Evolutionary conservation across 2,329 filamentous ascomycete genomes (phyloP), one percentile per base, ranked within the genome.

Genomic region (Sclerotinia spermophila): DNA sequence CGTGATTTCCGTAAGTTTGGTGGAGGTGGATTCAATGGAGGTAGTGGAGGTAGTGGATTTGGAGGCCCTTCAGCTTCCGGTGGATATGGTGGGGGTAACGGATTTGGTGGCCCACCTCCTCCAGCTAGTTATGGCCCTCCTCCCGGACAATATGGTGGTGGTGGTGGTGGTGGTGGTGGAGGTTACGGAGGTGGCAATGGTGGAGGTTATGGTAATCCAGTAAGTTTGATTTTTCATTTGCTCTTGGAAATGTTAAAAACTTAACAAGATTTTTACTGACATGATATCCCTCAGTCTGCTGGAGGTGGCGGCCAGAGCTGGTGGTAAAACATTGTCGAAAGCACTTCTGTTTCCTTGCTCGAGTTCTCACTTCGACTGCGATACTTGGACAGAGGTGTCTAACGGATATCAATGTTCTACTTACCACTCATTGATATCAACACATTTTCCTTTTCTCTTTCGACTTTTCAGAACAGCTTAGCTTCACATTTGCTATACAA

Each of bases 1-100:
- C 94, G 94, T 80, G 96, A 98, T 81, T 93, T 96, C 86, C 93
- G 96, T 83, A 94, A 94, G 82, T 88, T 87, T 73, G 89, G 88
- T 65, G 84, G 86, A 70, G 84, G 83, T 72, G 84, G 82, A 72
- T 82, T 81, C 71, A 73, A 76, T 21, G 82, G 84, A 73, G 83
- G 84, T 71, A 83, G 82, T 79, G 90, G 91, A 77, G 82, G 84
- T 73, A 83, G 84, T 74, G 83, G 80, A 73, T 81, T 81, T 71
- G 83, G 83, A 72, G 80, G 81, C 68, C 78, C 81, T 48, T 77
- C 79, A 53, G 72, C 76, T 60, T 77, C 80, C 59, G 81, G 83
- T 56, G 83, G 82, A 72, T 83, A 82, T 74, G 82, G 82, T 70
- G 82, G 89, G 61, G 82, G 88, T 69, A 83, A 90, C 70, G 83